A percentile compares a stretch with the other conserved stretches of the same genome.
Evolutionary conservation across 306 rosid genomes (phyloP).

Genomic region (Coriaria nepalensis): DNA sequence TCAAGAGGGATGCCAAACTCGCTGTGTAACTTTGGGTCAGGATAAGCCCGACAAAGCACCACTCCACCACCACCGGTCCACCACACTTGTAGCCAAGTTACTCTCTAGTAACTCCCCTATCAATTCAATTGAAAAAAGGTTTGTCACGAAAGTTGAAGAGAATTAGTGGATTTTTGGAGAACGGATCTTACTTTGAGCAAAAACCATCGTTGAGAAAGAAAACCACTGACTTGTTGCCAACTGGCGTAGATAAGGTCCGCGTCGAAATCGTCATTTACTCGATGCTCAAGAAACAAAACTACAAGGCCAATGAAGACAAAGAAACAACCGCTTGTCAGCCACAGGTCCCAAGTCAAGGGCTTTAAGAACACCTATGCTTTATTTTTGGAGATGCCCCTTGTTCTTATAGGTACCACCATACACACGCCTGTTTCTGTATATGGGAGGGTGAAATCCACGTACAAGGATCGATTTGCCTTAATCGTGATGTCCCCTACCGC

Average conservation of each 20-base stretch:
- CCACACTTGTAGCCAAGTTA: conserved; percentile 42
- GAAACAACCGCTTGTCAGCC: conserved; percentile 18
- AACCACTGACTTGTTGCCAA: conserved; percentile 42
- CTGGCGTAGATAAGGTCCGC: conserved; percentile 18
- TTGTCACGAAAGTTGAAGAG: background rate
- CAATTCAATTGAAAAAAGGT: background rate
- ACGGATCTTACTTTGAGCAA: conserved; percentile 35
- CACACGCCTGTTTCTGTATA: conserved; percentile 22
- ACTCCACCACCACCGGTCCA: conserved; percentile 40
- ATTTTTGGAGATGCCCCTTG: background rate
- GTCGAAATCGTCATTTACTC: conserved; percentile 20
- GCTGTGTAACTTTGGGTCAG: conserved; percentile 63
- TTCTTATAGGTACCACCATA: conserved; percentile 21
- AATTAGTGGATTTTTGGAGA: background rate
- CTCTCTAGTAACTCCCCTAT: conserved; percentile 42
- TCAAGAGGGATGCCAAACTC: conserved; percentile 48
- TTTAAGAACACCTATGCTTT: conserved; percentile 31
- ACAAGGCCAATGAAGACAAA: conserved; percentile 25
- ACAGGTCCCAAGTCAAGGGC: conserved; percentile 26
- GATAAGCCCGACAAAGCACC: conserved; percentile 49
- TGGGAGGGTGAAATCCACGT: conserved; percentile 35
- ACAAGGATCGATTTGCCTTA: conserved; percentile 11
- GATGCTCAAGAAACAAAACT: conserved; percentile 35
- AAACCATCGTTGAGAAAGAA: conserved; percentile 59
- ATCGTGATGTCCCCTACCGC: conserved; percentile 30